phyloP scores from a whole-genome alignment of 2,329 filamentous ascomycete species.

The Cryphonectria radicalis region DNA sequence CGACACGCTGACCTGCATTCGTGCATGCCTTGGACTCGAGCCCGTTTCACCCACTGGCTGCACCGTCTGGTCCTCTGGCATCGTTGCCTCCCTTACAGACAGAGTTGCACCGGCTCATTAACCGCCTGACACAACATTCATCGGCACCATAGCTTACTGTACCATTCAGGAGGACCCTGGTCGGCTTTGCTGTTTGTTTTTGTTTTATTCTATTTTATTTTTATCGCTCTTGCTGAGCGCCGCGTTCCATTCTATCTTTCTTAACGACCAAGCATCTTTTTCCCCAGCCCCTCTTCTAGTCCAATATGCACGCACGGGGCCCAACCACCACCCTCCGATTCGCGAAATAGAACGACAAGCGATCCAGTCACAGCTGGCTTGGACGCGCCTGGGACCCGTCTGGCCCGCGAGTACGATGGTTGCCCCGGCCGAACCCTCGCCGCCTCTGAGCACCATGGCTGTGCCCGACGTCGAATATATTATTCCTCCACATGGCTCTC shows the following conservation, averaged over 20 bases:
- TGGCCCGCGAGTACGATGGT: slow-evolving; percentile 16
- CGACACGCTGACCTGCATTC: neutral
- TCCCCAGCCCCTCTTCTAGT: neutral
- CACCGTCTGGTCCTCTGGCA: neutral
- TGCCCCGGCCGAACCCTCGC: slow-evolving; percentile 21
- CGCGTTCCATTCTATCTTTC: neutral
- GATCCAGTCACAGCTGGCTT: slow-evolving; percentile 7
- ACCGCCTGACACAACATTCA: slow-evolving; percentile 7
- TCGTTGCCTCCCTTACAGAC: neutral
- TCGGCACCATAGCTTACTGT: slow-evolving; percentile 2
- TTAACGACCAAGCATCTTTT: slow-evolving; percentile 12
- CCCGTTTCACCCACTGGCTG: neutral
- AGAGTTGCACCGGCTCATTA: slow-evolving; percentile 11
- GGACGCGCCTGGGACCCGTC: slow-evolving; percentile 7
- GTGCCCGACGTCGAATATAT: slow-evolving; percentile 29
- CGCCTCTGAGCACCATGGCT: slow-evolving; percentile 21
- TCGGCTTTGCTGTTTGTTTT: neutral
- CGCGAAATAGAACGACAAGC: slow-evolving; percentile 21
- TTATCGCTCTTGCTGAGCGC: neutral
- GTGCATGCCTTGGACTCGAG: neutral
- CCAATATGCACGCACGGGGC: slow-evolving; percentile 22
- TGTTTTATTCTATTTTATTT: neutral
- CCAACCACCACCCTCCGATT: slow-evolving; percentile 18
- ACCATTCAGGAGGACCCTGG: neutral
- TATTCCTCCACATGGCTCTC: slow-evolving; percentile 13